These are phyloP conservation scores for Paraconiothyrium brasiliense DNA, from an alignment of 2,329 filamentous ascomycete species.

Conservation along the genomic window DNA sequence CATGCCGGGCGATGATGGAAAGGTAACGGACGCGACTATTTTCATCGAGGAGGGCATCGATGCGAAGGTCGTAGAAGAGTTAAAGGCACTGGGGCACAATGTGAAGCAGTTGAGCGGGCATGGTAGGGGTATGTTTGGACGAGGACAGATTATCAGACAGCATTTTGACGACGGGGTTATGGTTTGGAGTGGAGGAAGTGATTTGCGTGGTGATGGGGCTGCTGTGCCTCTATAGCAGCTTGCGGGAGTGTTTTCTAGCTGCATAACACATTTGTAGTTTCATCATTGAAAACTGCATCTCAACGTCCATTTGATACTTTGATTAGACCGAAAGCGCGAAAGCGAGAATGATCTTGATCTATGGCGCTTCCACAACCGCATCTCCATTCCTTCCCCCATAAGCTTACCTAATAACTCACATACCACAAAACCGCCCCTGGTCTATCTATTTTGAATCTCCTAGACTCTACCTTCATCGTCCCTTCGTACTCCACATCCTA, in stretches of 20 bases:
- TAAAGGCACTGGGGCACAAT: slow-evolving; percentile 76
- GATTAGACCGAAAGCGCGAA: no score
- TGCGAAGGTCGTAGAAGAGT: slow-evolving; percentile 70
- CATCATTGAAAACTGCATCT: no score
- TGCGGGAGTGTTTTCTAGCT: neutral
- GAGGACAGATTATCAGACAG: slow-evolving; percentile 85
- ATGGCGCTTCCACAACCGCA: no score
- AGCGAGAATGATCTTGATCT: no score
- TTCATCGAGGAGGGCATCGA: slow-evolving; percentile 85
- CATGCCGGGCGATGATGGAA: slow-evolving; percentile 67
- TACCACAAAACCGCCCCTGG: no score
- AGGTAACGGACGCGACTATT: slow-evolving; percentile 70
- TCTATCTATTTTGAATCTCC: no score
- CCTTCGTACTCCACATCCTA: no score
- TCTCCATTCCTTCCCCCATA: no score
- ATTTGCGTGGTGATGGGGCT: slow-evolving; percentile 83
- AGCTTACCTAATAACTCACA: no score
- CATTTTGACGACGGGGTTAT: slow-evolving; percentile 77
- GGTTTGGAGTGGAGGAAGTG: slow-evolving; percentile 89
- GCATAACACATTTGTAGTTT: no score
- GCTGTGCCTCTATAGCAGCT: slow-evolving; percentile 60
- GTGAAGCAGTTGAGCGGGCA: slow-evolving; percentile 74
- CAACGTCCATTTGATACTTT: no score
- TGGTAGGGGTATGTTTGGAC: slow-evolving; percentile 76
- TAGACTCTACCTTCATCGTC: no score